Base-by-base conservation (phyloP, 1,284 basidiomycete species). In the Ceratobasidium theobromae region DNA sequence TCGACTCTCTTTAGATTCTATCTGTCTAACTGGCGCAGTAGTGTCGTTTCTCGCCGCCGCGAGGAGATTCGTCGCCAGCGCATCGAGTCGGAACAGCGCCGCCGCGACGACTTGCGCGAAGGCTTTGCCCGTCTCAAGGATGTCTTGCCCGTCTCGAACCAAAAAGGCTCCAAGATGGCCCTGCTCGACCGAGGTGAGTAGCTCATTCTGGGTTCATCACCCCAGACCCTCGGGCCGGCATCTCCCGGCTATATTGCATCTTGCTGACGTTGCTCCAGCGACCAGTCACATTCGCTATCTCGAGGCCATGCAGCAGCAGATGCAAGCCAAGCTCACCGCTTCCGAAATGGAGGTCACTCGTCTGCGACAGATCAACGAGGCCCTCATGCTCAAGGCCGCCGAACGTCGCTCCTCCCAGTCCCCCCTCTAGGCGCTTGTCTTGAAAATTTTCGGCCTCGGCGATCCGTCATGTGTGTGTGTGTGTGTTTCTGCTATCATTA, bases 141-240 rank as follows among this genome's bases (percentile, higher is more conserved):
- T 71, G 87, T 86, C 64, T 85, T 95, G 69, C 92, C 92, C 27
- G 80, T 86, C 65, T 89, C 88, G 53, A 91, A 89, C 80, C 91
- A 93, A 82, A 90, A 93, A 80, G 86, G 87, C n/a, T 91, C 88
- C 83, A 95, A 95, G 79, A 88, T 91, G 65, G 88, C 85, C 68
- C 80, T 94, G 68, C 84, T 95, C 72, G 91, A 94, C 74, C 86
- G 91, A 73, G 90, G 91, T 92, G 72, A 69, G 83, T 21, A 5
- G 6, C 80, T 32, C 45, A 46, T 38, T 68, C 16, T 53, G 35
- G 18, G 6, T 14, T 45, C 8, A 5, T 45, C 18, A n/a, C 9
- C 43, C 18, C 43, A 11, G 35, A 8, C 60, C 28, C 32, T 60
- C 57, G 40, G 57, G 25, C 48, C 58, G 58, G 58, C 46, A 28